A percentile compares a stretch with the other conserved stretches of the same genome.
These are phyloP conservation scores for Globisporangium nagaii DNA, from an alignment of 352 stramenopile genomes.

Conservation along the genomic window DNA sequence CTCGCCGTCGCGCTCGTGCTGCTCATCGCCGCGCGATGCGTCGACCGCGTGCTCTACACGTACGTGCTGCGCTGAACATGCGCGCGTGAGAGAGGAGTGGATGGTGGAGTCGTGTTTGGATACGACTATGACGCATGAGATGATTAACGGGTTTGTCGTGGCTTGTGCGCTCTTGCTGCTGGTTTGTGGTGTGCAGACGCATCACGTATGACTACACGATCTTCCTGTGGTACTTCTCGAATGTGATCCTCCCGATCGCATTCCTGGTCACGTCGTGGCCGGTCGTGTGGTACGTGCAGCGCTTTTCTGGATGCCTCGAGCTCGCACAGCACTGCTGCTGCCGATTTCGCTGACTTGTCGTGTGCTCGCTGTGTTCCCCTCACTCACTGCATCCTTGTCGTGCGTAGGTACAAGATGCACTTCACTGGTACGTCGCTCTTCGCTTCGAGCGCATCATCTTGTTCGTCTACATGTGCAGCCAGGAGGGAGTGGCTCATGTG, in stretches of 20 bases:
- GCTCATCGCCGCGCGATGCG: slow-evolving; percentile 72
- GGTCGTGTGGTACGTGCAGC: slow-evolving; percentile 45
- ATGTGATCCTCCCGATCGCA: slow-evolving; percentile 72
- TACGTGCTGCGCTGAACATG: slow-evolving; percentile 23
- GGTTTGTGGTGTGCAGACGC: slow-evolving; percentile 30
- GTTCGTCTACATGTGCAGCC: neutral
- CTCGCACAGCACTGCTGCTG: too few species aligned
- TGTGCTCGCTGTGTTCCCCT: neutral
- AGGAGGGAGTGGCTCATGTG: neutral
- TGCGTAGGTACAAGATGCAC: slow-evolving; percentile 70
- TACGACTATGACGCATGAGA: too few species aligned
- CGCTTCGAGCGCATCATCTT: neutral
- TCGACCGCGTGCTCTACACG: slow-evolving; percentile 85
- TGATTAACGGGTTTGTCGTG: too few species aligned
- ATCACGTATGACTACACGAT: slow-evolving; percentile 86
- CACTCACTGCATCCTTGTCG: neutral
- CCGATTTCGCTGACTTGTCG: too few species aligned
- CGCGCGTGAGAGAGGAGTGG: too few species aligned
- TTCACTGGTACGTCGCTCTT: slow-evolving; percentile 43
- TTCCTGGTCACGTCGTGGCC: slow-evolving; percentile 75
- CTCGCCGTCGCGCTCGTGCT: slow-evolving; percentile 71
- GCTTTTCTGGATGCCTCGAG: too few species aligned
- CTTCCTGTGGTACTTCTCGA: slow-evolving; percentile 87
- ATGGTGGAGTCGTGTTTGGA: too few species aligned
- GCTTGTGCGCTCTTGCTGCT: neutral